These are phyloP conservation scores for Noccaea bulbosa DNA, from an alignment of 345 rosid genomes.

Conservation along the genomic window DNA sequence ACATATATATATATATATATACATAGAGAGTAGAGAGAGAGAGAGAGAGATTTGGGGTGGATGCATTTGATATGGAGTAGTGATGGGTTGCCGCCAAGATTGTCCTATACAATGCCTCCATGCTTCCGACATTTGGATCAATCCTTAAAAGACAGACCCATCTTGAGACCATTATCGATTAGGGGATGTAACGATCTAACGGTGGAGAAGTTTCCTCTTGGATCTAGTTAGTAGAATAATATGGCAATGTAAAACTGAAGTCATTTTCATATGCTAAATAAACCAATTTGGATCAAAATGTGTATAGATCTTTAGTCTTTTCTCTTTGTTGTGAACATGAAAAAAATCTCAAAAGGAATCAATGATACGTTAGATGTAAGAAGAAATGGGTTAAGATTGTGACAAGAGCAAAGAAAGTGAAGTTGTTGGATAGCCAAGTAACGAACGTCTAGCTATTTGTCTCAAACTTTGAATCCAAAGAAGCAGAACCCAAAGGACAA, in stretches of 20 bases:
- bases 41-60: slow-evolving; percentile 12
- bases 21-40: neutral
- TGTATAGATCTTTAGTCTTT: neutral
- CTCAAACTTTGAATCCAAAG: slow-evolving; percentile 39
- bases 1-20: too few relatives aligned
- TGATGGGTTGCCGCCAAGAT: slow-evolving; percentile 73
- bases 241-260: neutral
- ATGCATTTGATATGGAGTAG: slow-evolving; percentile 40
- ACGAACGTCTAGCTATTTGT: slow-evolving; percentile 41
- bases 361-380: slow-evolving; percentile 32
- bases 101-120: slow-evolving; percentile 72
- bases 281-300: slow-evolving; percentile 2
- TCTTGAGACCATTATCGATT: slow-evolving; percentile 27
- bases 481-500: slow-evolving; percentile 26
- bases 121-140: slow-evolving; percentile 86
- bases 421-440: slow-evolving; percentile 41
- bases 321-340: slow-evolving; percentile 11
- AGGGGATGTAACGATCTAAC: slow-evolving; percentile 36
- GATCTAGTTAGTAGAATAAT: slow-evolving; percentile 17
- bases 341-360: slow-evolving; percentile 18
- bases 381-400: slow-evolving; percentile 33
- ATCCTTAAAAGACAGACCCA: slow-evolving; percentile 53
- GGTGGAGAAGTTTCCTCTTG: slow-evolving; percentile 24
- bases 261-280: slow-evolving; percentile 5
- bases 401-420: slow-evolving; percentile 46